Base-by-base conservation (phyloP, 768 basidiomycete species). In the Sarcodon sp. region DNA sequence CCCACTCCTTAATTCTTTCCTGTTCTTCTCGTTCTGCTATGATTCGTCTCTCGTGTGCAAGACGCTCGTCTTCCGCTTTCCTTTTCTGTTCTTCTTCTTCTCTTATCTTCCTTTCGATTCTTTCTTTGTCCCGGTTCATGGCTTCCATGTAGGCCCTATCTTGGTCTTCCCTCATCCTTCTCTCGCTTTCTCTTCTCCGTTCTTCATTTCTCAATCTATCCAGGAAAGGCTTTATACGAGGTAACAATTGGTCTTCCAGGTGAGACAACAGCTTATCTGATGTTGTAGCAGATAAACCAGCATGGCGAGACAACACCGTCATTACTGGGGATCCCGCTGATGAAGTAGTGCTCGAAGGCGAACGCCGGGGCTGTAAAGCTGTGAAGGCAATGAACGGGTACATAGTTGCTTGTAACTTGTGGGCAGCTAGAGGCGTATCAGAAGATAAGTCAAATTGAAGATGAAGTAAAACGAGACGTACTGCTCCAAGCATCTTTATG, bases 301-400 rank as follows among this genome's bases (percentile, higher is more conserved):
- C 78, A 55, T 96, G 84, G 2, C 90, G 82, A 1, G 91, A 87
- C 16, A 98, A 72, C 39, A 97, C 77, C 12, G 88, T 88, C 10
- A 97, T 69, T 2, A 71, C 64, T 0, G 85, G 75, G 0, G 64
- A 57, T 4, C 67, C 55, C 5, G 68, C 57, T 0, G 69, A 63
- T 18, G 65, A 61, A 4, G 69, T 55, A 12, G 60, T 54, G 10
- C 69, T 60, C 4, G 57, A 54, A 37, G 58, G 61, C 16, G 63
- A 69, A 32, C 77, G 76, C 13, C 75, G 75, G 0, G 88, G 82
- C 59, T 97, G 88, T 44, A 96, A 76, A 1, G 92, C 83, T 44
- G 96, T 62, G 63, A 97, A 99, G 1, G 88, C 87, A 44, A 99
- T 72, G 52, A 93, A 93, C 0, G 94, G 96, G 57, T 86, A 96